Evolutionary conservation across 1,139 yeast genomes (phyloP), one percentile per base, ranked within the genome.

Genomic region (Blastobotrys illinoisensis): DNA sequence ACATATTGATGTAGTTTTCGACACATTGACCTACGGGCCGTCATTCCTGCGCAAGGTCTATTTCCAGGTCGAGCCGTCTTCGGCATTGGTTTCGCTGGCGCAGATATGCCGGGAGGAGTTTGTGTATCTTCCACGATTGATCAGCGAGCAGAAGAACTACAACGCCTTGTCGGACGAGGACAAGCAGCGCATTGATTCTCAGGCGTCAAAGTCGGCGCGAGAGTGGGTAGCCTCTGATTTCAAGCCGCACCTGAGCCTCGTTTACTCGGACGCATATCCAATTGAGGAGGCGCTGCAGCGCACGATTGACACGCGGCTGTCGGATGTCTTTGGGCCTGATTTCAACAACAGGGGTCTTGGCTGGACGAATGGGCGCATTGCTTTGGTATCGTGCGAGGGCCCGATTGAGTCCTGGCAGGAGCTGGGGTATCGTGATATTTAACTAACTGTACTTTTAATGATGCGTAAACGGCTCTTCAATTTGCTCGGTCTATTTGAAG

Each of bases 241-340:
- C 65, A 82, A 80, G 52, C 96, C 96, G 1, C 96, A 88, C 67
- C 72, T 88, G 40, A 85, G 91, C 9, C 70, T 88, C 56, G 85
- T 83, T 4, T 88, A 88, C 68, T 83, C 90, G 14, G 80, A 81
- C 58, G 68, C 80, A 21, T 77, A 82, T 62, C 90, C 89, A 5
- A 79, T 87, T 13, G 86, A 85, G 60, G 86, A 79, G 65, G 91
- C 95, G 0, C 72, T 83, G 55, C 77, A 83, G 72, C 76, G 83
- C 55, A 84, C 88, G 1, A 80, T 87, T 45, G 80, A 79, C 56
- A 83, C 86, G n/a, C 71, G 95, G 57, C 76, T 87, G 21, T 82
- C 78, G 61, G 95, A 87, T 67, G 80, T 82, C 49, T 75, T 87
- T 63, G 84, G 84, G 50, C 74, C 80, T 1, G 77, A 74, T 28